phyloP scores from a whole-genome alignment of 2,329 filamentous ascomycete genomes.

The Cercospora nicotianae region DNA sequence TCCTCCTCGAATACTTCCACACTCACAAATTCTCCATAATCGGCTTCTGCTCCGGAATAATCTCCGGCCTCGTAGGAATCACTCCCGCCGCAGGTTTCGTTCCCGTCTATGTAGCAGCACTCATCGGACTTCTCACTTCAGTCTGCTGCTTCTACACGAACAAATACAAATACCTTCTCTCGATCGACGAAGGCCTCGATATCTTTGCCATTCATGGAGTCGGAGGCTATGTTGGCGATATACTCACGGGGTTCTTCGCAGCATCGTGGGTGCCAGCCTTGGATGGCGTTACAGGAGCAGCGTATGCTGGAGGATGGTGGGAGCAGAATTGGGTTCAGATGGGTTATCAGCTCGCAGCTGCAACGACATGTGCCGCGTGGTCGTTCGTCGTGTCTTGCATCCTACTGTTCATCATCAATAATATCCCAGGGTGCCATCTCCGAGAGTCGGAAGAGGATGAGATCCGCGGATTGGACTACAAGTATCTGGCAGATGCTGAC shows the following conservation, averaged over 20 bases:
- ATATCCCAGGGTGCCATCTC: slow-evolving; percentile 55
- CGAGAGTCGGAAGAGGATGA: slow-evolving; percentile 57
- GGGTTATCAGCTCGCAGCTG: slow-evolving; percentile 57
- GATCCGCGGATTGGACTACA: slow-evolving; percentile 55
- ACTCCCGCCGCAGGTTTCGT: slow-evolving; percentile 42
- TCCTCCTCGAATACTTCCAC: slow-evolving; percentile 54
- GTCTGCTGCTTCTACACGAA: slow-evolving; percentile 52
- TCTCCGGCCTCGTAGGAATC: slow-evolving; percentile 59
- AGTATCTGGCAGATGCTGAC: slow-evolving; percentile 54
- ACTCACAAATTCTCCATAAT: slow-evolving; percentile 57
- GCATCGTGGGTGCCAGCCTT: slow-evolving; percentile 19
- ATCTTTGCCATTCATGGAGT: slow-evolving; percentile 61
- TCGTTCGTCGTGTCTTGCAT: slow-evolving; percentile 55
- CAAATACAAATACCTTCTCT: slow-evolving; percentile 55
- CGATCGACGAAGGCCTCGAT: slow-evolving; percentile 59
- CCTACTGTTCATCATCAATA: slow-evolving; percentile 56
- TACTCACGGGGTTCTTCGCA: slow-evolving; percentile 60
- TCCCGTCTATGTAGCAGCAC: slow-evolving; percentile 43
- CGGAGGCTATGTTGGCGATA: slow-evolving; percentile 58
- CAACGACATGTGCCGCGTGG: slow-evolving; percentile 54
- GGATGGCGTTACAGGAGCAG: not conserved
- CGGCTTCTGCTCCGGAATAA: slow-evolving; percentile 58
- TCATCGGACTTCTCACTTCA: slow-evolving; percentile 58
- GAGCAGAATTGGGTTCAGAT: slow-evolving; percentile 51
- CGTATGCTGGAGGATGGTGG: slow-evolving; percentile 4